Evolutionary conservation across 352 stramenopile genomes (phyloP), one percentile per base, ranked within the genome.

Genomic region (Pythium rhizo-oryzae): DNA sequence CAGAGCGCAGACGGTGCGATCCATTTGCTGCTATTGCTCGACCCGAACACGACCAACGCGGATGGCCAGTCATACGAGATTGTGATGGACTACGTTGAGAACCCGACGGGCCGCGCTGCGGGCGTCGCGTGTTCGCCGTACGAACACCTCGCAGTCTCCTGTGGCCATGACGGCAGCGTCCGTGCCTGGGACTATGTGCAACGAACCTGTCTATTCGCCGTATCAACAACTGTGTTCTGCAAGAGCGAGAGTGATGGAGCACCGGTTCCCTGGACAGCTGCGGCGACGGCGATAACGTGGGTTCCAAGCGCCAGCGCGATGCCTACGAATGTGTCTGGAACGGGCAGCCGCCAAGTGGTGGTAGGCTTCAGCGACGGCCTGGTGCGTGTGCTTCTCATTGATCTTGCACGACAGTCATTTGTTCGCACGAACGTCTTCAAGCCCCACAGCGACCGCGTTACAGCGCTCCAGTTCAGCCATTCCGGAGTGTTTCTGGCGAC

Each of bases 321-420:
- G 33, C 59, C 78, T 13, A 82, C 72, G 6, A 69, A 80, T 16
- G 63, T 86, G 7, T 44, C 37, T 0, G 70, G 94, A 54, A 63
- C 73, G 15, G 35, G 58, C 6, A 93, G 89, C 50, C 77, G 85
- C 8, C 93, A 94, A 23, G 76, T 98, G 52, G 76, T 82, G 23
- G 93, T 98, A 23, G 94, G 94, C 0, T 98, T 97, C 70, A 80
- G 78, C 39, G 89, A 98, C 60, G 93, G 93, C 8, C 78, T 97
- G 16, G 76, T 98, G 21, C 84, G 92, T 8, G 69, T 94, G 6
- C 49, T 93, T 23, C 41, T 92, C 28, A 70, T 89, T 62, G 82
- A 94, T 52, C 46, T 90, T 4, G 60, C 70, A 0, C 77, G 79
- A 57, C 69, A 78, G 4, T 65, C 67, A 8, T 91, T 85, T 75